These are phyloP conservation scores for Peltaster fructicola DNA, from an alignment of 2,329 filamentous ascomycete species.

Conservation along the genomic window DNA sequence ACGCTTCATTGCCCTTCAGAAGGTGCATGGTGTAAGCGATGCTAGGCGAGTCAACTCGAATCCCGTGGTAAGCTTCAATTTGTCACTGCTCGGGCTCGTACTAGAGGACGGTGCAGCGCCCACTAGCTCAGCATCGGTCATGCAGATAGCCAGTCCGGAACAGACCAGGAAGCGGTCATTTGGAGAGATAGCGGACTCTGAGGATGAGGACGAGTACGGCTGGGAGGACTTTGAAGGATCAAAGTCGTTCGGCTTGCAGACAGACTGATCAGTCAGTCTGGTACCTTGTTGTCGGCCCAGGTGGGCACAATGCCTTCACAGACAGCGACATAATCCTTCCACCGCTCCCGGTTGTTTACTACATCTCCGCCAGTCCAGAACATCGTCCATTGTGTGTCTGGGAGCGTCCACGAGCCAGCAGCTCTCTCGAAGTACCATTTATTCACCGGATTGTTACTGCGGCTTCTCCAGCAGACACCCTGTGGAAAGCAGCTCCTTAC, in stretches of 20 bases:
- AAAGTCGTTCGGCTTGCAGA: too few species aligned
- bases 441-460: constrained; percentile 86
- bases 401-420: constrained; percentile 63
- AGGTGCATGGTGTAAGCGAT: constrained; percentile 24
- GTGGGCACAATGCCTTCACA: constrained; percentile 31
- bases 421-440: constrained; percentile 98
- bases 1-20: constrained; percentile 28
- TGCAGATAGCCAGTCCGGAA: constrained; percentile 3
- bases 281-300: constrained; percentile 27
- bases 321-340: constrained; percentile 32
- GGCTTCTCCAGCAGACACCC: constrained; percentile 82
- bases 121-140: constrained; percentile 1
- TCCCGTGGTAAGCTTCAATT: neutral
- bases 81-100: neutral
- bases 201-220: constrained; percentile 46
- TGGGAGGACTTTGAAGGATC: too few species aligned
- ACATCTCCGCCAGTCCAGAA: constrained; percentile 72
- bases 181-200: constrained; percentile 40
- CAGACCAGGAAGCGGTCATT: constrained; percentile 37
- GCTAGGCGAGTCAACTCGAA: neutral
- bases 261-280: constrained; percentile 11
- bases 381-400: constrained; percentile 84
- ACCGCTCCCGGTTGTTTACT: constrained; percentile 26
- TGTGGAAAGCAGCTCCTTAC: constrained; percentile 71
- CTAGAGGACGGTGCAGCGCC: constrained; percentile 1